Percentiles rank a stretch among this genome's conserved stretches.
These are phyloP conservation scores for Fusarium sp. DNA, from an alignment of 2,329 filamentous ascomycete species.

Conservation along the genomic window DNA sequence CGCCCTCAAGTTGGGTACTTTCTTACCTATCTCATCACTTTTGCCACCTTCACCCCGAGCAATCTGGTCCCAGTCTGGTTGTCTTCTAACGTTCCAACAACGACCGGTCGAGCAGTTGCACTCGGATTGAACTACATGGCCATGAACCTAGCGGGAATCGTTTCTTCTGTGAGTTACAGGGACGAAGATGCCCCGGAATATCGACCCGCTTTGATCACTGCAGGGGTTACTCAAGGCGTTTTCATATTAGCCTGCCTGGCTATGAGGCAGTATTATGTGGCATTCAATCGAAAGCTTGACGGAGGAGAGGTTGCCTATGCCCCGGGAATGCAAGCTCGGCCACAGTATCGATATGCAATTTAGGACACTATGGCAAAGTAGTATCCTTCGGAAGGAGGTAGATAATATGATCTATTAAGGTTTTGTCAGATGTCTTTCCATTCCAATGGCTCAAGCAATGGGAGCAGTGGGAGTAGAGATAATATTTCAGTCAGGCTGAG, in stretches of 20 bases:
- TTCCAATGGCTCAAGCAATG: too few species aligned
- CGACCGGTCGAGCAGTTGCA: not conserved
- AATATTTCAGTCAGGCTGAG: too few species aligned
- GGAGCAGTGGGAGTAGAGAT: too few species aligned
- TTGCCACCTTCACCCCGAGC: not conserved
- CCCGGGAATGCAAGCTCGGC: not conserved
- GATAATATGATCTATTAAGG: not conserved
- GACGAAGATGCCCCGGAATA: not conserved
- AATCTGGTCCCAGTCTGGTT: not conserved
- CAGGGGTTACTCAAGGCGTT: not conserved
- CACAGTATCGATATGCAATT: slow-evolving; percentile 2
- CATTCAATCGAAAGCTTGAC: not conserved
- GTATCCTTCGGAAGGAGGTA: not conserved
- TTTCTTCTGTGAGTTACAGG: not conserved
- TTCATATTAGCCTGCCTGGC: not conserved
- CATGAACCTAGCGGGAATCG: not conserved
- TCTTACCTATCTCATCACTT: not conserved
- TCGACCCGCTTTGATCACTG: not conserved
- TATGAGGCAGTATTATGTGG: not conserved
- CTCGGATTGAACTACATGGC: not conserved
- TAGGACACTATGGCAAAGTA: not conserved
- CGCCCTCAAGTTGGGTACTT: not conserved
- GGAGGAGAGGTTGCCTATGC: not conserved
- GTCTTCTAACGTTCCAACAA: not conserved
- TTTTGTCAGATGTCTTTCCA: too few species aligned